Evolutionary conservation across 1,284 basidiomycete genomes (phyloP).

Genomic region (Malassezia arunalokei): DNA sequence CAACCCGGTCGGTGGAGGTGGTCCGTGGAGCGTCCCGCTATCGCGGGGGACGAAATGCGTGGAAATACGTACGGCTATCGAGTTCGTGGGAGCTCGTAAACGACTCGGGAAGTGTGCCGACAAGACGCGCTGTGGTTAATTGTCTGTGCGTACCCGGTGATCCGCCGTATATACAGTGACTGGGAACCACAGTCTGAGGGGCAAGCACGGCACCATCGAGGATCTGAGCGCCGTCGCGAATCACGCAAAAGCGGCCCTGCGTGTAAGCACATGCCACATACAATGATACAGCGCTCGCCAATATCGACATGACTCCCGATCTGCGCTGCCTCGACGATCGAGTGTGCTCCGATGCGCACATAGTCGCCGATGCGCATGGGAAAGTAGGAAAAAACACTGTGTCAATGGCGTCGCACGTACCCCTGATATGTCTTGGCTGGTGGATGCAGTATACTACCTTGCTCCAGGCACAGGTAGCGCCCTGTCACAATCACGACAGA

Average conservation of each 20-base stretch:
- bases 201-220: constrained; percentile 78
- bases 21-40: background rate
- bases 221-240: constrained; percentile 84
- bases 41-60: constrained; percentile 48
- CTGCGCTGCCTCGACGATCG: constrained; percentile 81
- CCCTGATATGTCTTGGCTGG: constrained; percentile 53
- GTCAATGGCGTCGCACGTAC: constrained; percentile 48
- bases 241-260: constrained; percentile 82
- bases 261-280: constrained; percentile 42
- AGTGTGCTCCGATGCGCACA: constrained; percentile 76
- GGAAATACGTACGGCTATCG: constrained; percentile 64
- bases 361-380: constrained; percentile 93
- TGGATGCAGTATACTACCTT: constrained; percentile 67
- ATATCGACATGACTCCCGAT: constrained; percentile 91
- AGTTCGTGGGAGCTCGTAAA: constrained; percentile 69
- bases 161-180: constrained; percentile 70
- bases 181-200: constrained; percentile 82
- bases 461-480: constrained; percentile 78
- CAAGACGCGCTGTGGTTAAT: constrained; percentile 56
- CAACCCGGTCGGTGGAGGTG: background rate
- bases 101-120: constrained; percentile 77
- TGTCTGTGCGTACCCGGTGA: constrained; percentile 59
- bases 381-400: constrained; percentile 77
- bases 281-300: constrained; percentile 85
- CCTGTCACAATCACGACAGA: constrained; percentile 82